Conservation (phyloP, 2,329 filamentous ascomycete genomes). For the Coniochaeta sp. region DNA sequence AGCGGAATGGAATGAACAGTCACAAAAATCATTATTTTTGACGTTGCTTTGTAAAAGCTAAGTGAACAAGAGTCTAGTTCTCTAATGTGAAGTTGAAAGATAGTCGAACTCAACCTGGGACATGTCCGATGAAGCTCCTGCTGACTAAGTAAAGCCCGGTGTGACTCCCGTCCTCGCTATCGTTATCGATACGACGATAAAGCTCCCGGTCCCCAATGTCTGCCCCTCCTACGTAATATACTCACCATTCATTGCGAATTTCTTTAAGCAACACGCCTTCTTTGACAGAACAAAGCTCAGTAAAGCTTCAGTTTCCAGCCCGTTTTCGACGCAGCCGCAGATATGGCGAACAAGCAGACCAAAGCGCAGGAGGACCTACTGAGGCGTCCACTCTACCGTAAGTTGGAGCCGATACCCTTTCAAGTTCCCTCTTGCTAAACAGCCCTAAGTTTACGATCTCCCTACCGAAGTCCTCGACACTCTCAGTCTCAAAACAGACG, state of each 20-base stretch:
- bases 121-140: too few relatives aligned
- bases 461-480: constrained; percentile 65
- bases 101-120: too few relatives aligned
- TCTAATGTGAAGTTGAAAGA: too few relatives aligned
- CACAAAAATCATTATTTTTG: neutral
- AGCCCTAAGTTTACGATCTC: constrained; percentile 66
- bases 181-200: too few relatives aligned
- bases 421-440: neutral
- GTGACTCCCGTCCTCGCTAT: too few relatives aligned
- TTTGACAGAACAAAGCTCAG: too few relatives aligned
- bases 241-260: too few relatives aligned
- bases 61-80: neutral
- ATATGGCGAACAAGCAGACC: constrained; percentile 21
- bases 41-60: neutral
- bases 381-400: constrained; percentile 46
- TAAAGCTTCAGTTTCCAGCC: neutral
- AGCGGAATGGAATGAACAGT: neutral
- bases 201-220: too few relatives aligned
- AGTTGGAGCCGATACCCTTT: neutral
- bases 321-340: neutral
- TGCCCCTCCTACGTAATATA: too few relatives aligned
- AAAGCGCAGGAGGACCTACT: constrained; percentile 33
- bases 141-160: too few relatives aligned
- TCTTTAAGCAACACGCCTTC: too few relatives aligned
- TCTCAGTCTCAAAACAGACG: constrained; percentile 51